A percentile compares a stretch with the other conserved stretches of the same genome.
Conservation (phyloP, 2,329 filamentous ascomycete species). For the Berkeleyomyces basicola region DNA sequence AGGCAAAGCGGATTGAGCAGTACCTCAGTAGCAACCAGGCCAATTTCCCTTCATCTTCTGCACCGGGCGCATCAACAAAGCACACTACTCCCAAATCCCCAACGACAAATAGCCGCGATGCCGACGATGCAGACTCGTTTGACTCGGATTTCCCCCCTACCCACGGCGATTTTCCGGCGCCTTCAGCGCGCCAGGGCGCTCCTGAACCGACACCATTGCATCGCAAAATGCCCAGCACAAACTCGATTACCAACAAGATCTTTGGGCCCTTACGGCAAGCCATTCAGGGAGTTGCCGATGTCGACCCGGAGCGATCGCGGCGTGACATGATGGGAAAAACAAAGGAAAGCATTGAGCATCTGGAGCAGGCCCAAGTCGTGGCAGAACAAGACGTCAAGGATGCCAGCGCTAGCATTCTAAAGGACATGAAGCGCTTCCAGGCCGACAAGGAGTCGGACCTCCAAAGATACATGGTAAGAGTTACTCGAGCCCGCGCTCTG, state of each 20-base stretch:
- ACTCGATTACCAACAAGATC: constrained; percentile 82
- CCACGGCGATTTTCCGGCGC: constrained; percentile 55
- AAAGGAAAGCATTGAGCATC: constrained; percentile 64
- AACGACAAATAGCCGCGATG: constrained; percentile 26
- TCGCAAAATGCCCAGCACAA: constrained; percentile 69
- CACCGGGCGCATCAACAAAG: constrained; percentile 26
- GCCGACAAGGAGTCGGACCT: constrained; percentile 89
- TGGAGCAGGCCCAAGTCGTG: constrained; percentile 80
- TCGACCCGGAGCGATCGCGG: constrained; percentile 82
- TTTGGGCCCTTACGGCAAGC: constrained; percentile 92
- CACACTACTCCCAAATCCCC: constrained; percentile 21
- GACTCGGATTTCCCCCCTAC: constrained; percentile 93
- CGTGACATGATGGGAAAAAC: constrained; percentile 94
- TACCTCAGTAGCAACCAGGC: constrained; percentile 60
- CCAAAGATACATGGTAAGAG: constrained; percentile 80
- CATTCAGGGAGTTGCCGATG: constrained; percentile 88
- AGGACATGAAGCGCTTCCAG: constrained; percentile 86
- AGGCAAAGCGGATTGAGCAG: constrained; percentile 84
- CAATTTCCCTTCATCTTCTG: background rate
- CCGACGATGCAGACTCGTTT: constrained; percentile 71
- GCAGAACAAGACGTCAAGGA: constrained; percentile 87
- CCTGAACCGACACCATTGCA: constrained; percentile 34
- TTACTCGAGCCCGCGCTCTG: background rate
- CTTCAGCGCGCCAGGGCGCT: constrained; percentile 59
- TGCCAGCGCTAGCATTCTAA: constrained; percentile 72